These are phyloP conservation scores for Solanum phureja DNA, from an alignment of 257 asterid species.

Conservation along the genomic window DNA sequence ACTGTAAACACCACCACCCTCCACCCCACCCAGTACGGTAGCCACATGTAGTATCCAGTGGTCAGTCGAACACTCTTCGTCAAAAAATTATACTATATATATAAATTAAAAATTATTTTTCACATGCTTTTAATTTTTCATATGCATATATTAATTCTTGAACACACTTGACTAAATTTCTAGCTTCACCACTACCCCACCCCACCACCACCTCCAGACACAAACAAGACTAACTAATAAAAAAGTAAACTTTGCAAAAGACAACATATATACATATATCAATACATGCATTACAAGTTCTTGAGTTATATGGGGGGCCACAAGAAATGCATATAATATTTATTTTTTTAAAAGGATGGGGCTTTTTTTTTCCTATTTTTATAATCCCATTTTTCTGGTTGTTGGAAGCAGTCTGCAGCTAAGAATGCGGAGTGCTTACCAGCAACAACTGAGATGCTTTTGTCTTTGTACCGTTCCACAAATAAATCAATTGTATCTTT, in stretches of 20 bases:
- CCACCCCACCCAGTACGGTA: neutral
- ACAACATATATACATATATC: neutral
- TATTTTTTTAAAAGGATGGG: neutral
- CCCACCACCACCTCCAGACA: neutral
- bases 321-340: neutral
- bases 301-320: constrained; percentile 1
- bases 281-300: neutral
- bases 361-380: neutral
- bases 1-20: neutral
- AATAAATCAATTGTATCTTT: constrained; percentile 75
- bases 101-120: too few species aligned
- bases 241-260: neutral
- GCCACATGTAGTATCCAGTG: neutral
- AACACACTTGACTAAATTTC: neutral
- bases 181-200: neutral
- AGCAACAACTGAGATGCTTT: constrained; percentile 74
- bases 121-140: neutral
- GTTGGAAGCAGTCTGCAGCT: neutral
- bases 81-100: too few species aligned
- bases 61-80: neutral
- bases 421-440: constrained; percentile 29
- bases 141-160: too few species aligned
- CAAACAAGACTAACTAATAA: neutral
- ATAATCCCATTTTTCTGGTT: neutral
- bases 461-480: constrained; percentile 59